Evolutionary conservation across 331 rosid genomes (phyloP).

Genomic region (Acacia concinna): DNA sequence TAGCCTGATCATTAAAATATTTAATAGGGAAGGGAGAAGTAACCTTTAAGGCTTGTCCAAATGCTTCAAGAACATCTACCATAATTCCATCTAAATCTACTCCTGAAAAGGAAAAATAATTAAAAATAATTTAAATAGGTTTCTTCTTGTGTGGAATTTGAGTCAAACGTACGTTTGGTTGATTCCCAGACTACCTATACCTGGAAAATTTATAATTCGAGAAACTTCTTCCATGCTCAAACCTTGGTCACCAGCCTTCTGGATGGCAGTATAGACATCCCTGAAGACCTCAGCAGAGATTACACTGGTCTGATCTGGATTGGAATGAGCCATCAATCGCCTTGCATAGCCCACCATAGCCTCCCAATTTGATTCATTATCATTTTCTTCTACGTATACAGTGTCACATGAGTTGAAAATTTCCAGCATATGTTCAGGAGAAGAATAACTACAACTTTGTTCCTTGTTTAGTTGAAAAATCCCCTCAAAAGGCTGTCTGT

Average conservation of each 20-base stretch:
- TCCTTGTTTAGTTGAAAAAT: constrained; percentile 24
- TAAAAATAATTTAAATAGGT: constrained; percentile 15
- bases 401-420: constrained; percentile 39
- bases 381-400: constrained; percentile 39
- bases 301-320: constrained; percentile 44
- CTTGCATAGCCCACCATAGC: constrained; percentile 71
- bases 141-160: constrained; percentile 10
- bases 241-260: constrained; percentile 91
- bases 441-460: constrained; percentile 27
- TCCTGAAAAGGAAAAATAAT: constrained; percentile 46
- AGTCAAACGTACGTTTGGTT: not conserved
- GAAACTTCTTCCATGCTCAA: constrained; percentile 77
- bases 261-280: constrained; percentile 68
- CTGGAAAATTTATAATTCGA: constrained; percentile 57
- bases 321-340: constrained; percentile 41
- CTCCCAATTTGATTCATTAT: constrained; percentile 66
- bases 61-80: constrained; percentile 77
- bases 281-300: constrained; percentile 62
- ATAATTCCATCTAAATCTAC: constrained; percentile 56
- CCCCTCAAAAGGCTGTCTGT: constrained; percentile 38
- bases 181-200: constrained; percentile 45
- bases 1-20: constrained; percentile 2
- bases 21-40: constrained; percentile 30
- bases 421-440: constrained; percentile 48
- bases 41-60: constrained; percentile 72